Conservation (phyloP, 805 yeast genomes). For the Jamesozyma spencerorum region DNA sequence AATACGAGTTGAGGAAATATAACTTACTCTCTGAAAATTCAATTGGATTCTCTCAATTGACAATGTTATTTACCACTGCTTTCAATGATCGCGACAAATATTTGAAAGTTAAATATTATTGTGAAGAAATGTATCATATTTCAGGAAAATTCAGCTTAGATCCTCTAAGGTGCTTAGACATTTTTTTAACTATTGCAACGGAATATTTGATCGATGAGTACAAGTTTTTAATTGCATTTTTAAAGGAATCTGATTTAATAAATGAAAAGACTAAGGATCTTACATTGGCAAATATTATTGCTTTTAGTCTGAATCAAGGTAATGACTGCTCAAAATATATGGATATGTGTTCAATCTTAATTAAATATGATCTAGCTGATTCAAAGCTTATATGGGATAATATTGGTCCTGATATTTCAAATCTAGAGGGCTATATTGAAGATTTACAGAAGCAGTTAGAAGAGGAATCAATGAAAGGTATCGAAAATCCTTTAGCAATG, state of each 20-base stretch:
- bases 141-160: constrained; percentile 74
- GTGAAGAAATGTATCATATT: constrained; percentile 42
- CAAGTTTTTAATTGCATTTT: constrained; percentile 39
- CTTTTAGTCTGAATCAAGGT: constrained; percentile 30
- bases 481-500: constrained; percentile 71
- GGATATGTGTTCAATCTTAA: constrained; percentile 44
- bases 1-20: constrained; percentile 42
- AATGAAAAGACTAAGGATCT: constrained; percentile 45
- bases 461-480: constrained; percentile 49
- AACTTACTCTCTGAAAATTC: constrained; percentile 64
- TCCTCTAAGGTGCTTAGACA: constrained; percentile 57
- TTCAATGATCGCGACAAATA: constrained; percentile 34
- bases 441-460: constrained; percentile 41
- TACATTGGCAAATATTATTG: constrained; percentile 46
- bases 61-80: constrained; percentile 40
- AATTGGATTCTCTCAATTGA: constrained; percentile 66
- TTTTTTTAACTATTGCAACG: constrained; percentile 46
- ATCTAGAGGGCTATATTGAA: constrained; percentile 36
- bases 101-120: constrained; percentile 36
- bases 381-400: constrained; percentile 52
- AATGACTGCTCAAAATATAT: constrained; percentile 27
- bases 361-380: constrained; percentile 58
- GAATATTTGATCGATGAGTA: constrained; percentile 37
- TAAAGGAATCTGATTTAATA: constrained; percentile 46
- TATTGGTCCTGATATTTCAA: constrained; percentile 44